Base-by-base conservation (phyloP, 768 basidiomycete genomes). In the Ephemerocybe angulata region DNA sequence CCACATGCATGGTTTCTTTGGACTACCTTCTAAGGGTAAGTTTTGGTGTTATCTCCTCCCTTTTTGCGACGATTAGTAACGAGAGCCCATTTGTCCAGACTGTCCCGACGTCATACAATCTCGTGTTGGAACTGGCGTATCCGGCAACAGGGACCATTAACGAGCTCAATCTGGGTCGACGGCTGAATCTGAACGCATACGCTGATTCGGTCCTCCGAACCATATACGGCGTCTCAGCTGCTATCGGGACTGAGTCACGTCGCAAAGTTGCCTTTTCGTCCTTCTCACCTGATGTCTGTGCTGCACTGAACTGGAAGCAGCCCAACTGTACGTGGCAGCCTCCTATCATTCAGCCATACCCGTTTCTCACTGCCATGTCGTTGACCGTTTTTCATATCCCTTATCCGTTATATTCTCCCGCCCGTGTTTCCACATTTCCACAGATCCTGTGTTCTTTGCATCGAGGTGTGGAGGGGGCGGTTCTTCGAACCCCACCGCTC, bases 231-330 rank as follows among this genome's bases (percentile, higher is more conserved):
- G 83, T 82, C 4, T 81, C 84, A 22, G 74, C 76, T 48, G 70
- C 72, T 48, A 67, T 76, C 25, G 82, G 82, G 27, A 77, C 76
- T 28, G 71, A 75, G 54, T 74, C 75, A 47, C 84, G 88, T 53
- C 79, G 94, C 48, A 87, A 87, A 61, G 84, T 98, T 57, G 83
- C 93, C n/a, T 93, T 99, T 66, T 87, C 87, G 35, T 96, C 93
- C 5, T 98, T 90, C 69, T 88, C 88, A 46, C 91, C 95, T 8
- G 86, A 90, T 65, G 83, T 93, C 0, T 96, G 93, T 69, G 84
- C 90, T 7, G 87, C 90, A 15, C 70, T 98, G 53, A 98, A 99
- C 65, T 98, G 96, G 97, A 99, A 99, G 71, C 96, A 99, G 70
- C 96, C 96, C 12, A 98, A 98, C 69, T 98, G 96, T 93, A 72